Evolutionary conservation across 352 stramenopile species (phyloP).

Genomic region (Globisporangium okanoganense): DNA sequence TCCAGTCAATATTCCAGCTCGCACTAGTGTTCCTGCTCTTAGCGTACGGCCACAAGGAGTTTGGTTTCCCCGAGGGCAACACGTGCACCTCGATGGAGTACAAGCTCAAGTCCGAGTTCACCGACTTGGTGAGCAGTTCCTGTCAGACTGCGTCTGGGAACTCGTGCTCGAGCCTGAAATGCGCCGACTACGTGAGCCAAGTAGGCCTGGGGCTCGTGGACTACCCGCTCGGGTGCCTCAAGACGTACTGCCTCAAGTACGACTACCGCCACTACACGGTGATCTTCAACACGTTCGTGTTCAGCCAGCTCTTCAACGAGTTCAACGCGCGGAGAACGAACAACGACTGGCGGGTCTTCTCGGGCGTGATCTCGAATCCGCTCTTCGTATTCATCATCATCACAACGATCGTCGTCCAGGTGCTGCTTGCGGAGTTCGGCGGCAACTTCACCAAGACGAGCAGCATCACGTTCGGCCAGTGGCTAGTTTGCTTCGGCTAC

Average conservation of each 20-base stretch:
- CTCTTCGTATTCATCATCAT: constrained; percentile 94
- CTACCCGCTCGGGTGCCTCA: constrained; percentile 49
- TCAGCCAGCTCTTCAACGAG: constrained; percentile 93
- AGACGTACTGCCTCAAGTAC: constrained; percentile 45
- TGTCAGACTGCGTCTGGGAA: constrained; percentile 47
- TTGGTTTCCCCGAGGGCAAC: constrained; percentile 62
- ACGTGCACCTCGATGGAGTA: constrained; percentile 41
- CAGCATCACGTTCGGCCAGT: constrained; percentile 54
- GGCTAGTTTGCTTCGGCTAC: constrained; percentile 58
- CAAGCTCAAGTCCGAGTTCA: constrained; percentile 46
- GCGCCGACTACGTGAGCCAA: constrained; percentile 54
- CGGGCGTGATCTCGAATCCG: constrained; percentile 85
- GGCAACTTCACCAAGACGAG: constrained; percentile 86
- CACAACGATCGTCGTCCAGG: constrained; percentile 91
- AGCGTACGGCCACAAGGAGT: constrained; percentile 45
- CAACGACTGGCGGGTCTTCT: constrained; percentile 95
- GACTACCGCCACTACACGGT: constrained; percentile 94
- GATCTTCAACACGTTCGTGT: constrained; percentile 99
- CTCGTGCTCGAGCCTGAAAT: constrained; percentile 47
- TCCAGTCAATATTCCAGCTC: constrained; percentile 76
- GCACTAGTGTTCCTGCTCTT: constrained; percentile 83
- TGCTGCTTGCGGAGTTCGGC: constrained; percentile 95
- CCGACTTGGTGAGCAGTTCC: constrained; percentile 25
- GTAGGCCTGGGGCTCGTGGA: constrained; percentile 25
- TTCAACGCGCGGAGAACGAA: constrained; percentile 87